Evolutionary conservation across 352 stramenopile species (phyloP).

Genomic region (Pelagophyceae sp.): DNA sequence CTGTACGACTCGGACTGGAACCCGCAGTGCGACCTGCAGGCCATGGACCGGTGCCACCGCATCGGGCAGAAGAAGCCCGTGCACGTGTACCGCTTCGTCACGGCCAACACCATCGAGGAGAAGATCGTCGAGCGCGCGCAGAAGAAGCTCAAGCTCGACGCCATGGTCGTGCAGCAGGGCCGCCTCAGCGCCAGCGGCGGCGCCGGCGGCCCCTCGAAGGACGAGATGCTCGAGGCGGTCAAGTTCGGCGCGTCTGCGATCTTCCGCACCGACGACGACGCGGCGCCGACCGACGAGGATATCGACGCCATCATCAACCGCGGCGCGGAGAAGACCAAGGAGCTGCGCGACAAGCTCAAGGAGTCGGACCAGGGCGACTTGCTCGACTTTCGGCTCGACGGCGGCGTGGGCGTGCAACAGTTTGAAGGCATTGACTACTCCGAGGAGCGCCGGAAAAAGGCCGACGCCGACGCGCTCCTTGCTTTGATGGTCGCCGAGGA

Average conservation of each 20-base stretch:
- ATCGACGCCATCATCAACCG: conserved; percentile 91
- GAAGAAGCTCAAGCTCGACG: conserved; percentile 79
- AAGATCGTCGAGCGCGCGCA: conserved; percentile 79
- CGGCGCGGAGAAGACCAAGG: conserved; percentile 56
- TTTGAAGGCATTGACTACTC: conserved; percentile 83
- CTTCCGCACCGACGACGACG: conserved; percentile 87
- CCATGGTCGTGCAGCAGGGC: conserved; percentile 76
- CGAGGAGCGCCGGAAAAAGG: conserved; percentile 53
- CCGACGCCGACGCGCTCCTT: neutral
- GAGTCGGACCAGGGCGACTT: conserved; percentile 68
- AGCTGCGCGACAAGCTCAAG: conserved; percentile 56
- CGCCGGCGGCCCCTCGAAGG: conserved; percentile 60
- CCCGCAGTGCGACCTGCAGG: conserved; percentile 90
- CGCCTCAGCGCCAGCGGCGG: conserved; percentile 62
- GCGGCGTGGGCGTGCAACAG: conserved; percentile 75
- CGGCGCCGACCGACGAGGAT: conserved; percentile 92
- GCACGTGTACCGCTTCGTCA: conserved; percentile 95
- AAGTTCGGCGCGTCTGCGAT: conserved; percentile 93
- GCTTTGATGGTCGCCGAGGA: too few species aligned
- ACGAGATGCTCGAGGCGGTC: conserved; percentile 95
- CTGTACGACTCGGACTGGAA: conserved; percentile 99
- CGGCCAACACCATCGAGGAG: conserved; percentile 97
- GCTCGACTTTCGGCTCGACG: conserved; percentile 77
- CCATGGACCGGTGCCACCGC: conserved; percentile 96
- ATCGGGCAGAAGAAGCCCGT: conserved; percentile 98